phyloP scores from a whole-genome alignment of 257 asterid species.

The Penstemon barbatus region DNA sequence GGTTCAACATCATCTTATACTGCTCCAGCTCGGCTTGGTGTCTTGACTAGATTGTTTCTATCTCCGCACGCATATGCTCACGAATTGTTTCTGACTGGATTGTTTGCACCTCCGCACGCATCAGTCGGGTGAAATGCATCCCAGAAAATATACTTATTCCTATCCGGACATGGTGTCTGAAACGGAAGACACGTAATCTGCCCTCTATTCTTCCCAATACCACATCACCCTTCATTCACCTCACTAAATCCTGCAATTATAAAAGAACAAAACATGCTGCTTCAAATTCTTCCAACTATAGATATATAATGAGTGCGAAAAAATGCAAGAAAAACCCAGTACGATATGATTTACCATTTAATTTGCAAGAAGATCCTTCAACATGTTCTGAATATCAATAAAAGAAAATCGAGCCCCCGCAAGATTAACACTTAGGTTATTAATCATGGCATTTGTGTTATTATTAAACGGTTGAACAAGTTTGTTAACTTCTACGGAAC shows the following conservation, averaged over 20 bases:
- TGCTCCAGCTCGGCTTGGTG: no score
- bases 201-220: conserved; percentile 79
- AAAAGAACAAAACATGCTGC: background rate
- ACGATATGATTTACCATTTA: conserved; percentile 71
- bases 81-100: no score
- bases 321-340: background rate
- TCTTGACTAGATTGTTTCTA: no score
- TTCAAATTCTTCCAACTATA: background rate
- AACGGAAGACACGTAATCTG: conserved; percentile 84
- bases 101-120: no score
- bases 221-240: conserved; percentile 77
- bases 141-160: conserved; percentile 72
- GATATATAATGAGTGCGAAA: no score
- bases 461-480: conserved; percentile 59
- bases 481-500: conserved; percentile 67
- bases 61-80: no score
- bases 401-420: conserved; percentile 59
- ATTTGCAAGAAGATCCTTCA: conserved; percentile 70
- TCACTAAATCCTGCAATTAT: conserved; percentile 58
- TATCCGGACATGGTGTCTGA: conserved; percentile 63
- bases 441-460: conserved; percentile 69
- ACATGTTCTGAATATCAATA: conserved; percentile 64
- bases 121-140: conserved; percentile 93
- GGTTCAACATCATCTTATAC: no score
- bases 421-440: conserved; percentile 53